Conservation (phyloP, 768 basidiomycete genomes). For the Lentinula boryana region DNA sequence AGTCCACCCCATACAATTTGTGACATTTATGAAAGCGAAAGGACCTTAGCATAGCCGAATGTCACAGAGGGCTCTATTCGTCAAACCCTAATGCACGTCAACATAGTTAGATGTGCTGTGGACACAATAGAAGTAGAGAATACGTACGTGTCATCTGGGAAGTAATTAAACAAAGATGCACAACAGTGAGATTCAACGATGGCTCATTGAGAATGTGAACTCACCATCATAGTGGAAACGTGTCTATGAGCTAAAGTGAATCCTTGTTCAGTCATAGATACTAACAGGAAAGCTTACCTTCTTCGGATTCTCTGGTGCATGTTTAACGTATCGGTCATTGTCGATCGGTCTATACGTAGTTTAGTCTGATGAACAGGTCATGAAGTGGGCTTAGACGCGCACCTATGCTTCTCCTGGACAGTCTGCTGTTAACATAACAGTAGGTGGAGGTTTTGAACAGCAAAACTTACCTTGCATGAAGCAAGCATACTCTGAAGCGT, state of each 20-base stretch:
- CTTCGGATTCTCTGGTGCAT: conserved; percentile 82
- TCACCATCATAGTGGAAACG: conserved; percentile 78
- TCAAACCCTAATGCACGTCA: not conserved
- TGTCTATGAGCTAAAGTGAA: conserved; percentile 38
- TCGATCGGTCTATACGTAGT: conserved; percentile 57
- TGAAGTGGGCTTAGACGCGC: conserved; percentile 12
- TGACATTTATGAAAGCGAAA: too few species aligned
- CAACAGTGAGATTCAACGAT: not conserved
- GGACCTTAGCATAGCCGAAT: too few species aligned
- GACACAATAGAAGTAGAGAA: not conserved
- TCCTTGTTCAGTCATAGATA: conserved; percentile 7
- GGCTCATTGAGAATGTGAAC: conserved; percentile 9
- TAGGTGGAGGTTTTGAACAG: not conserved
- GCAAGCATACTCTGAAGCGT: conserved; percentile 92
- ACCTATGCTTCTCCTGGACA: conserved; percentile 58
- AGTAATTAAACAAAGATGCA: not conserved
- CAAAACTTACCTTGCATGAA: conserved; percentile 67
- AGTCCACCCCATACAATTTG: too few species aligned
- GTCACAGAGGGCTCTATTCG: not conserved
- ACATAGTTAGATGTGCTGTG: not conserved
- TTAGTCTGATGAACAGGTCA: not conserved
- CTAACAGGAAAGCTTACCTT: conserved; percentile 46
- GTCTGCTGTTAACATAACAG: not conserved
- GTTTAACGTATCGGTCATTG: conserved; percentile 76
- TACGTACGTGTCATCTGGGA: conserved; percentile 58